A percentile compares a stretch with the other conserved stretches of the same genome.
Evolutionary conservation across 371 early-diverging fungal species (phyloP).

Genomic region (Gilbertella persicaria): DNA sequence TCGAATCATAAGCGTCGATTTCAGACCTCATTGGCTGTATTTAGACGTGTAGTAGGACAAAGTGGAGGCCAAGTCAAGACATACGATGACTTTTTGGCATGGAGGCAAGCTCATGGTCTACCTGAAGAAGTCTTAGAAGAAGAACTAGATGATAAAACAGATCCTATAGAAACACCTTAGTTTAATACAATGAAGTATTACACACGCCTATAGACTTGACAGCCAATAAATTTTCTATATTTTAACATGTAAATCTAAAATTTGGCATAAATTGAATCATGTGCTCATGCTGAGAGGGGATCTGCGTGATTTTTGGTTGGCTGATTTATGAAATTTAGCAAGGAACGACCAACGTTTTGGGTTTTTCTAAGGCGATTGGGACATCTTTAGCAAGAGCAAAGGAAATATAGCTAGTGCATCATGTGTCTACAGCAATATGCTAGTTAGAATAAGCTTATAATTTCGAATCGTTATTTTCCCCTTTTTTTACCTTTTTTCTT

Average conservation of each 20-base stretch:
- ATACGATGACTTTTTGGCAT: conserved; percentile 42
- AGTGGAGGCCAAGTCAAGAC: conserved; percentile 30
- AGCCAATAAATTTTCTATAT: background rate
- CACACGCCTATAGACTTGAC: too few relatives aligned
- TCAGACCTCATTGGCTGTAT: conserved; percentile 27
- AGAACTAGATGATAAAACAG: background rate
- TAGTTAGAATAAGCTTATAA: background rate
- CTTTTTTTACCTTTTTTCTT: conserved; percentile 7
- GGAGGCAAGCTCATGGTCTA: conserved; percentile 30
- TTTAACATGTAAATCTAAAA: conserved; percentile 1
- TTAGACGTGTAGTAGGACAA: conserved; percentile 26
- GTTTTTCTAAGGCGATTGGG: conserved; percentile 7
- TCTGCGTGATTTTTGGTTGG: conserved; percentile 5
- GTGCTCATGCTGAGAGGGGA: background rate
- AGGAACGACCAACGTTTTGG: conserved; percentile 8
- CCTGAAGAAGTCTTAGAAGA: conserved; percentile 26
- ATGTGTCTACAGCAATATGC: too few relatives aligned
- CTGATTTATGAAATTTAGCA: too few relatives aligned
- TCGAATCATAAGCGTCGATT: conserved; percentile 52
- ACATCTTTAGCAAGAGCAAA: background rate
- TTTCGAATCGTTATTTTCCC: conserved; percentile 1
- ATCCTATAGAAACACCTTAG: background rate
- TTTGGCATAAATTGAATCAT: too few relatives aligned
- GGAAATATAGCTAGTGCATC: background rate
- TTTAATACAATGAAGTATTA: background rate